Conservation (phyloP, 163 green algal genomes). For the Scenedesmus sp. region DNA sequence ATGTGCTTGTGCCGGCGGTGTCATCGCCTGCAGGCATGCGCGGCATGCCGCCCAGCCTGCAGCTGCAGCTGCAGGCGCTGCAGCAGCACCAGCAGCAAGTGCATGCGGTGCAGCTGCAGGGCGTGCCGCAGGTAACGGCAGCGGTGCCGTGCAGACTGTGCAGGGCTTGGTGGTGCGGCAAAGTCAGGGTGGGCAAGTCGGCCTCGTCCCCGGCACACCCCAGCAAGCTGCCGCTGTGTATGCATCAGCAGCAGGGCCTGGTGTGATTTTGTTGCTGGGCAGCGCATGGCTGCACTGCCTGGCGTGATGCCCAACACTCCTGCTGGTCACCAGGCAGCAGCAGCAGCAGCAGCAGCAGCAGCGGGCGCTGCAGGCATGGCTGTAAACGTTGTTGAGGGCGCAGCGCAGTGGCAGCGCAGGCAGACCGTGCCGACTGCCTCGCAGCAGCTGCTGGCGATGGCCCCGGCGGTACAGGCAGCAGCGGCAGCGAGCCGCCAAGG, state of each 20-base stretch:
- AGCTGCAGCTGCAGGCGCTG: constrained; percentile 1
- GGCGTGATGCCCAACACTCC: neutral
- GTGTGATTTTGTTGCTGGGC: neutral
- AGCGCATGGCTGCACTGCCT: neutral
- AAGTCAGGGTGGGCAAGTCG: neutral
- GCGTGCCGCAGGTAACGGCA: neutral
- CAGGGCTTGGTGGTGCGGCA: neutral
- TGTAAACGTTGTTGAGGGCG: neutral
- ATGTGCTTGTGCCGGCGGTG: neutral
- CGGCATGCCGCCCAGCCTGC: neutral
- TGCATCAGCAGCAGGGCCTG: neutral
- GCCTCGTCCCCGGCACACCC: neutral
- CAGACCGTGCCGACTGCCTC: neutral
- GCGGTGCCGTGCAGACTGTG: neutral
- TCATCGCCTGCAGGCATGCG: neutral
- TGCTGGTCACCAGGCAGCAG: neutral
- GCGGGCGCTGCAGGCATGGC: neutral
- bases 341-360: constrained; percentile 11
- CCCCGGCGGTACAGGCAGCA: neutral
- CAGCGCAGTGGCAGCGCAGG: neutral
- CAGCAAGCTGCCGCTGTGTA: neutral
- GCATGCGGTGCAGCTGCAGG: neutral
- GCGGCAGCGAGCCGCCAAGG: neutral
- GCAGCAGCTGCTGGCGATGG: constrained; percentile 34
- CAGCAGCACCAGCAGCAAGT: neutral